These are phyloP conservation scores for Closterium sp. DNA, from an alignment of 139 green algal species.

Conservation along the genomic window DNA sequence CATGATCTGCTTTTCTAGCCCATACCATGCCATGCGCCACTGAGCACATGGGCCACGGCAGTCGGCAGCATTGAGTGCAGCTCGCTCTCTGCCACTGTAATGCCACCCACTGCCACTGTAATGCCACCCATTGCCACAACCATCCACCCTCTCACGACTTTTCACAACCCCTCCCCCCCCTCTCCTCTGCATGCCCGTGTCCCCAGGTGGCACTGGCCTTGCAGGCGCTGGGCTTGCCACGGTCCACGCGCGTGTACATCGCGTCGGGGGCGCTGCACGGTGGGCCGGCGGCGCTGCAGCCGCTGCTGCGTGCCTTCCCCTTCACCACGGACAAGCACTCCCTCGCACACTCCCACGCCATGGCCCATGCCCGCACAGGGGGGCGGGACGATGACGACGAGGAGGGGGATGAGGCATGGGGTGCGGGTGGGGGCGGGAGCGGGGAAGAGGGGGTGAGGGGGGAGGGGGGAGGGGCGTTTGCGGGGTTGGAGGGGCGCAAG, in stretches of 20 bases:
- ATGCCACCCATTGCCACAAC: not conserved
- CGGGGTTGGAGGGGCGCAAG: not conserved
- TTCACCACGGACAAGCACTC: too few relatives aligned
- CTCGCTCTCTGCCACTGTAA: not conserved
- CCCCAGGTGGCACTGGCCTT: not conserved
- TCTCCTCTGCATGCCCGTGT: too few relatives aligned
- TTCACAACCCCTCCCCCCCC: too few relatives aligned
- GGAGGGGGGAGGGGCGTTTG: constrained; percentile 1
- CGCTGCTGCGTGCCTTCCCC: not conserved
- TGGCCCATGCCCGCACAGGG: not conserved
- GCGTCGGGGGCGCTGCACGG: constrained; percentile 17
- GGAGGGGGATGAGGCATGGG: too few relatives aligned
- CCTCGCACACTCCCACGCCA: too few relatives aligned
- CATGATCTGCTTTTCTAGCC: too few relatives aligned
- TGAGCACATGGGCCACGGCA: not conserved
- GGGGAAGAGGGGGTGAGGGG: too few relatives aligned
- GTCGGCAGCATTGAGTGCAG: not conserved
- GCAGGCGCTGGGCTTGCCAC: not conserved
- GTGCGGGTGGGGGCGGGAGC: too few relatives aligned
- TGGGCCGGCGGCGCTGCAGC: not conserved
- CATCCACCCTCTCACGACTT: not conserved
- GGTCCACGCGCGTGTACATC: constrained; percentile 4
- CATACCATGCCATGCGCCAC: not conserved
- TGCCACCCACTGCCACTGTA: not conserved
- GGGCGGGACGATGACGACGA: not conserved